Base-by-base conservation (phyloP, 768 basidiomycete species). In the Termitomyces sp. region DNA sequence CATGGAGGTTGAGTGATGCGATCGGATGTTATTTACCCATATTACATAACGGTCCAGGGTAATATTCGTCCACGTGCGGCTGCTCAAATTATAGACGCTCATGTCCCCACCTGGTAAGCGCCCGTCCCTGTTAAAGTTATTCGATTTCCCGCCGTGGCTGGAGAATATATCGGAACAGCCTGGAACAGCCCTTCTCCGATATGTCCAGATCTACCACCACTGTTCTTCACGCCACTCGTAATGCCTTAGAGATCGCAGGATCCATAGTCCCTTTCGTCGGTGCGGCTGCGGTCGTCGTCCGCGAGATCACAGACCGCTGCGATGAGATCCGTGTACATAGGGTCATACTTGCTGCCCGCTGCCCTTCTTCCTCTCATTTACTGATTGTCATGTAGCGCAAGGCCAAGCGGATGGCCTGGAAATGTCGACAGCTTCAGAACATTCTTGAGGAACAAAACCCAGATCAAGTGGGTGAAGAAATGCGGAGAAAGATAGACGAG, bases 261-360 rank as follows among this genome's bases (percentile, higher is more conserved):
- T 68, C 75, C 14, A 50, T 76, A 0, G 68, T 78, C 3, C 81
- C 81, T 5, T 77, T 74, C 44, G 73, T 75, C 28, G 71, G 77
- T 0, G 71, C 77, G 3, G 76, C 74, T 17, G 77, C 76, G 6
- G 66, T 74, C 53, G 58, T 75, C 0, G 60, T 82, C 9, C 70
- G 77, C 58, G 72, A 77, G 54, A 81, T 84, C 57, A 67, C 70
- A n/a, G 55, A 66, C 7, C 58, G 72, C 19, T 84, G 82, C 60
- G 70, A 76, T 7, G 70, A 81, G 55, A 72, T 83, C 19, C 64
- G 71, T 21, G 64, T 75, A 21, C 75, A 81, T 64, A 83, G 81
- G 75, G 83, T 82, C 50, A 56, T 37, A 55, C 17, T 26, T 49
- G 49, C 23, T 40, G 28, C 28, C 14, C 15, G 5, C n/a, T 14